Conservation (phyloP, 495 filamentous ascomycete genomes). For the Penicillium nucicola region DNA sequence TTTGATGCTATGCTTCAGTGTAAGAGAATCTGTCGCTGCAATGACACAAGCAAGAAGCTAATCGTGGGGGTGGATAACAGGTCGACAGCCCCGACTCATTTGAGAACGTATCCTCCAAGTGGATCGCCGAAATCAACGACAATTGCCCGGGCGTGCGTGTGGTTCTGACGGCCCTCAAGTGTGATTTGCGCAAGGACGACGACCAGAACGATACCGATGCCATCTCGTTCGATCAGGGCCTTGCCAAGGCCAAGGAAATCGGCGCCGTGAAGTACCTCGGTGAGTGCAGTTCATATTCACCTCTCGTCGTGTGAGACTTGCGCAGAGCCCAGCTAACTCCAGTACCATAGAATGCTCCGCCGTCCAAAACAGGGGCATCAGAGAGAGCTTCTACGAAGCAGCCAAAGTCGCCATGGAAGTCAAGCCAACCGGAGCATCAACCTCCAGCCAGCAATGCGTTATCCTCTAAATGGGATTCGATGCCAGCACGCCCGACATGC, state of each 20-base stretch:
- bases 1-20: constrained; percentile 97
- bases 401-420: constrained; percentile 94
- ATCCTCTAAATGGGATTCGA: constrained; percentile 26
- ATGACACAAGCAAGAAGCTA: background rate
- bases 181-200: constrained; percentile 78
- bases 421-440: constrained; percentile 51
- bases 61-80: constrained; percentile 28
- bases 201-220: constrained; percentile 59
- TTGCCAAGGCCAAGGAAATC: constrained; percentile 90
- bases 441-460: constrained; percentile 27
- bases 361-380: constrained; percentile 94
- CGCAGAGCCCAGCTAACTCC: background rate
- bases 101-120: constrained; percentile 97
- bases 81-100: constrained; percentile 93
- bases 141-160: constrained; percentile 94
- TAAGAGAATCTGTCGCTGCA: constrained; percentile 20
- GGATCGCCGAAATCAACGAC: constrained; percentile 95
- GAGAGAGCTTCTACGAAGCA: constrained; percentile 97
- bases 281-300: constrained; percentile 29
- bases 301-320: too few species aligned
- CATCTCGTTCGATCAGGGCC: constrained; percentile 88
- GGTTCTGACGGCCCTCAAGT: constrained; percentile 95
- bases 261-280: constrained; percentile 83
- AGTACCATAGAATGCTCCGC: constrained; percentile 92
- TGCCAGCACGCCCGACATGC: background rate